Conservation (phyloP, 305 asterid species). For the Rubia peregrina region DNA sequence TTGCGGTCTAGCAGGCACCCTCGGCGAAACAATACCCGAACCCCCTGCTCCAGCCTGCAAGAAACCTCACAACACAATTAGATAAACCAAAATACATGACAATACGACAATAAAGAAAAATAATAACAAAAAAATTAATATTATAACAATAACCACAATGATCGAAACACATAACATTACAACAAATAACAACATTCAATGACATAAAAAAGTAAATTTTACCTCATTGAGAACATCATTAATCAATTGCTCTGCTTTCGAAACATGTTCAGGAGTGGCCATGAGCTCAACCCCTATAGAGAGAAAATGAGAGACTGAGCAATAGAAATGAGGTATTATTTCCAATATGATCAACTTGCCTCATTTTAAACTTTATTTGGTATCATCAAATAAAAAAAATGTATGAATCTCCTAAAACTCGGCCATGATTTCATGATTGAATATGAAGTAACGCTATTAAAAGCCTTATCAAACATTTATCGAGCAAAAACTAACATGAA, state of each 20-base stretch:
- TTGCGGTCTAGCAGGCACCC: constrained; percentile 50
- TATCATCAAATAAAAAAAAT: not conserved
- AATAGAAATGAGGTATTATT: not conserved
- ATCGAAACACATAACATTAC: not conserved
- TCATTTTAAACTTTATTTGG: not conserved
- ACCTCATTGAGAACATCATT: constrained; percentile 80
- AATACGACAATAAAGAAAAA: not conserved
- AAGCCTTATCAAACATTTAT: not conserved
- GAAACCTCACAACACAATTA: not conserved
- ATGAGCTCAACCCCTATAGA: constrained; percentile 42
- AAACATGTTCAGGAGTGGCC: constrained; percentile 77
- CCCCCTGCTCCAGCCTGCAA: constrained; percentile 54
- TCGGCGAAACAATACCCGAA: constrained; percentile 61
- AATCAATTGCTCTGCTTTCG: constrained; percentile 76
- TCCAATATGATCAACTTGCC: not conserved
- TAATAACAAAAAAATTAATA: too few relatives aligned
- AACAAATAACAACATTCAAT: not conserved
- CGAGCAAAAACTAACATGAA: not conserved
- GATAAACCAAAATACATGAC: not conserved
- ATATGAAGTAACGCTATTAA: not conserved
- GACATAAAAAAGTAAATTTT: not conserved
- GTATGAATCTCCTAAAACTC: not conserved
- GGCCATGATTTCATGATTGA: not conserved
- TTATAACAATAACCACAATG: too few relatives aligned
- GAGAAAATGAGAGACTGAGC: not conserved